Evolutionary conservation across 768 basidiomycete species (phyloP).

Genomic region (Tricholoma hemisulphureum): DNA sequence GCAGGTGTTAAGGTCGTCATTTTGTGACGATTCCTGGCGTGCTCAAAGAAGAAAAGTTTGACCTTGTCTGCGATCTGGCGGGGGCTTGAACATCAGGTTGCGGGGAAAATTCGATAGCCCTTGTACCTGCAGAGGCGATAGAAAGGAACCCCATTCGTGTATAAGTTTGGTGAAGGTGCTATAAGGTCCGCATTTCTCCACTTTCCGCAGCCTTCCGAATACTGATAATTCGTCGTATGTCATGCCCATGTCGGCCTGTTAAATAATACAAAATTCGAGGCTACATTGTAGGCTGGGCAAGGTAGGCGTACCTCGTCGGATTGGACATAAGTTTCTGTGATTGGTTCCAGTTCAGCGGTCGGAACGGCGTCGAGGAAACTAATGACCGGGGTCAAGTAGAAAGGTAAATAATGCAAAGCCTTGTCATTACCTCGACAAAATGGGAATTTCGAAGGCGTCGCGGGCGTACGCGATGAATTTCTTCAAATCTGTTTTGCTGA

Average conservation of each 20-base stretch:
- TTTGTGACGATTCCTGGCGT: constrained; percentile 96
- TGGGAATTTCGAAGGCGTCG: constrained; percentile 76
- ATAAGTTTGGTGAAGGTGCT: constrained; percentile 95
- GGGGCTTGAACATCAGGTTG: background rate
- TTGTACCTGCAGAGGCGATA: constrained; percentile 80
- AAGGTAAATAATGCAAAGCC: background rate
- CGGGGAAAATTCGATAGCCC: background rate
- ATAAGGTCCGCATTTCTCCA: constrained; percentile 97
- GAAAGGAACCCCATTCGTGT: constrained; percentile 85
- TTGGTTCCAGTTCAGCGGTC: constrained; percentile 95
- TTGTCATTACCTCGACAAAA: constrained; percentile 63
- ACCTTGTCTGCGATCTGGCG: constrained; percentile 94
- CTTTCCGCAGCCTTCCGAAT: constrained; percentile 90
- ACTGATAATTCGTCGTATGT: constrained; percentile 95
- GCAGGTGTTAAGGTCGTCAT: constrained; percentile 96
- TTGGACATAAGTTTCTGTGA: constrained; percentile 91
- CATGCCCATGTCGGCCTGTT: constrained; percentile 97
- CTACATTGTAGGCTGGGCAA: background rate
- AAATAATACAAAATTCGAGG: constrained; percentile 5
- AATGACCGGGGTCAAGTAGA: background rate
- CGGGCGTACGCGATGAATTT: constrained; percentile 88
- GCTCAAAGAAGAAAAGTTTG: constrained; percentile 94
- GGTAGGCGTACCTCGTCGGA: constrained; percentile 77
- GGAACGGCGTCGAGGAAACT: constrained; percentile 93
- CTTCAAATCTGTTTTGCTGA: constrained; percentile 97